Evolutionary conservation across 2,329 filamentous ascomycete species (phyloP).

Genomic region (Pseudogymnoascus destructans): DNA sequence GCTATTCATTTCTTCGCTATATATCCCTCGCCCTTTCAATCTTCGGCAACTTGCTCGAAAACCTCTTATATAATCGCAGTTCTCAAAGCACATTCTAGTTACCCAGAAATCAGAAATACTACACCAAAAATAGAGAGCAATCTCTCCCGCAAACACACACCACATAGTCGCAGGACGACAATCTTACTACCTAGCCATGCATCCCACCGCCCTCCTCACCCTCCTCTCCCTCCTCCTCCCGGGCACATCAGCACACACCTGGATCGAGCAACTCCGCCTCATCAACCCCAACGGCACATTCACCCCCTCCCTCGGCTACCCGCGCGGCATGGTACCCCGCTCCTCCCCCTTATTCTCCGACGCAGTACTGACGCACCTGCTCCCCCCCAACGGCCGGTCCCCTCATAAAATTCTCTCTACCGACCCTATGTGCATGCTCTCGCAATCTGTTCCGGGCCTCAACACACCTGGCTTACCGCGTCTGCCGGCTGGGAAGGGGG

Average conservation of each 20-base stretch:
- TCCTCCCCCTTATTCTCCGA: constrained; percentile 42
- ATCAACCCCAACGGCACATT: constrained; percentile 62
- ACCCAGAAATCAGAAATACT: neutral
- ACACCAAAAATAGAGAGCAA: neutral
- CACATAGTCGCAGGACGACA: constrained; percentile 1
- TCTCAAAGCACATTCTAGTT: neutral
- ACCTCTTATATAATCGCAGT: neutral
- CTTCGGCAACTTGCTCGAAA: neutral
- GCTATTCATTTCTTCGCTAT: constrained; percentile 6
- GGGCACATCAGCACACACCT: constrained; percentile 49
- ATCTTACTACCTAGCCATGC: neutral
- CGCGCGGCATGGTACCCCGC: constrained; percentile 53
- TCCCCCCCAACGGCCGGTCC: neutral
- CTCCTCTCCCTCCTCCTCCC: neutral
- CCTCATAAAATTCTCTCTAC: constrained; percentile 46
- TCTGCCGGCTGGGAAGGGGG: constrained; percentile 40
- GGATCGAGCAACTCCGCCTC: constrained; percentile 62
- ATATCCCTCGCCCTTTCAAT: neutral
- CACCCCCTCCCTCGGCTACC: constrained; percentile 55
- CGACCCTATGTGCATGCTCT: constrained; percentile 20
- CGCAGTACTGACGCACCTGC: constrained; percentile 33
- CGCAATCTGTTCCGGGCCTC: constrained; percentile 10
- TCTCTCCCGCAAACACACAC: neutral
- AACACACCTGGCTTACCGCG: constrained; percentile 13
- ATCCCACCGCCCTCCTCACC: neutral